phyloP scores from a whole-genome alignment of 441 rosid species.

The Dalechampia spathulata region DNA sequence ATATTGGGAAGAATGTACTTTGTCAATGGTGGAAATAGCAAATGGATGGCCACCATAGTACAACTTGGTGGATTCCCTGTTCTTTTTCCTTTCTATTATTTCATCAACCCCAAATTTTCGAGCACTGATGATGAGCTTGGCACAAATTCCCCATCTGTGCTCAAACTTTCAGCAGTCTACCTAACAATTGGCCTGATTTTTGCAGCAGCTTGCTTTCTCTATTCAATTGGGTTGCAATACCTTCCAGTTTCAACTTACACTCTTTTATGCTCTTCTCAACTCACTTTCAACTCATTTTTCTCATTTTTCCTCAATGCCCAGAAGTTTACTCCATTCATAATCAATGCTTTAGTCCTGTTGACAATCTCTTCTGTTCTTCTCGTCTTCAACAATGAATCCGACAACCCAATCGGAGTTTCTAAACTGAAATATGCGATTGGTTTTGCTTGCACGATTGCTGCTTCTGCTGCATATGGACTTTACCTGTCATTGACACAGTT shows the following conservation, averaged over 20 bases:
- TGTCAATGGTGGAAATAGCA: conserved; percentile 30
- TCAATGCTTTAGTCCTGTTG: conserved; percentile 30
- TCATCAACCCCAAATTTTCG: background rate
- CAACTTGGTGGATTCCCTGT: conserved; percentile 33
- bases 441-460: conserved; percentile 36
- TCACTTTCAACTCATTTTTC: conserved; percentile 45
- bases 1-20: conserved; percentile 32
- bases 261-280: conserved; percentile 30
- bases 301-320: conserved; percentile 39
- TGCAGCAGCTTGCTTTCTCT: conserved; percentile 25
- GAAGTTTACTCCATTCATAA: conserved; percentile 29
- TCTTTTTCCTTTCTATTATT: conserved; percentile 20
- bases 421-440: conserved; percentile 31
- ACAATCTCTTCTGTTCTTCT: conserved; percentile 38
- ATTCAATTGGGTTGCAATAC: conserved; percentile 37
- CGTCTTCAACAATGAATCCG: conserved; percentile 28
- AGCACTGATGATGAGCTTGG: background rate
- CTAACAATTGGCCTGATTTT: conserved; percentile 30
- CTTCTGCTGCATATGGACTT: conserved; percentile 38
- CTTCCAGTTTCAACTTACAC: conserved; percentile 25
- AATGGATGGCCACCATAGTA: conserved; percentile 27
- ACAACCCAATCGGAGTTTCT: conserved; percentile 18
- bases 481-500: conserved; percentile 29
- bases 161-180: conserved; percentile 27
- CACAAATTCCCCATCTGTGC: conserved; percentile 10